Evolutionary conservation across 257 asterid species (phyloP).

Genomic region (Solanum rostratum): DNA sequence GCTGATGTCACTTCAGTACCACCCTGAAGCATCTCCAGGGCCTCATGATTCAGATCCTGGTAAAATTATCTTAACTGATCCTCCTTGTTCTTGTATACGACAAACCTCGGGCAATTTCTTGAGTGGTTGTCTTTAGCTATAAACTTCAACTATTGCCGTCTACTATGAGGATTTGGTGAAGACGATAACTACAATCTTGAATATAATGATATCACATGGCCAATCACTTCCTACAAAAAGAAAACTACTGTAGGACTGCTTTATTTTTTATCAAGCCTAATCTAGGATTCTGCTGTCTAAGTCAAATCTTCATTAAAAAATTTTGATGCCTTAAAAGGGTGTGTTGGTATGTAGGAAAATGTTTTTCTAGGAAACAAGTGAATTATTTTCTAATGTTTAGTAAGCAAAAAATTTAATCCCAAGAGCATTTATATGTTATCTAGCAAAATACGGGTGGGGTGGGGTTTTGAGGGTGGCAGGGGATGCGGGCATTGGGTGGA

Average conservation of each 20-base stretch:
- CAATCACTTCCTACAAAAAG: background rate
- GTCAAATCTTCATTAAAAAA: background rate
- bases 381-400: background rate
- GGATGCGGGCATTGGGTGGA: background rate
- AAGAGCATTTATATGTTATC: background rate
- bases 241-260: background rate
- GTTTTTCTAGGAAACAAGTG: background rate
- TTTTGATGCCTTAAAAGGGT: background rate
- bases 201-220: background rate
- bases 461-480: background rate
- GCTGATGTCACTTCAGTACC: constrained; percentile 94
- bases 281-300: background rate
- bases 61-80: constrained; percentile 1
- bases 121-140: background rate
- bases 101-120: background rate
- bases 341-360: background rate
- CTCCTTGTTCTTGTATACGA: background rate
- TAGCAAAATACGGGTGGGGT: background rate
- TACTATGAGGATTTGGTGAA: background rate
- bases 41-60: constrained; percentile 50
- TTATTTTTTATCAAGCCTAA: background rate
- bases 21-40: constrained; percentile 89
- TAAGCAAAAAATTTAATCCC: background rate
- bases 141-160: background rate
- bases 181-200: background rate